Evolutionary conservation across 164 flowering plant genomes (phyloP), one percentile per base, ranked within the genome.

Genomic region (Hamamelis virginiana): DNA sequence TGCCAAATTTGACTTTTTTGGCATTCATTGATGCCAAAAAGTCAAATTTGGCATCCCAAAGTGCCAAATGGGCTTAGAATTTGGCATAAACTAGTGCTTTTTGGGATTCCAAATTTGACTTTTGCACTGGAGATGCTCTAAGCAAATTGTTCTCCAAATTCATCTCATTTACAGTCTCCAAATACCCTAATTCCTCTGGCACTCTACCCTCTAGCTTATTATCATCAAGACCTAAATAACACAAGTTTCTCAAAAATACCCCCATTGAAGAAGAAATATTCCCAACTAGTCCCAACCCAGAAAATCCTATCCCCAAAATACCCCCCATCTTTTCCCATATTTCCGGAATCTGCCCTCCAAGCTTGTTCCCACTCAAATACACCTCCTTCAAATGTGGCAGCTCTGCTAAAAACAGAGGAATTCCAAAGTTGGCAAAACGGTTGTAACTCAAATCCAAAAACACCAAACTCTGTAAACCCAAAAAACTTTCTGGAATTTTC

Each of bases 261-360:
- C 88, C 97, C 91, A 91, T 84, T 15, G 94, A 89, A 62, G 72
- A 63, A 4, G 97, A 94, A 56, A 89, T 87, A 8, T 78, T 74
- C 26, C 97, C 94, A 43, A 79, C 80, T n/a, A 89, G 80, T 15
- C 89, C 89, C 69, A 76, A 14, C 18, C 79, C 65, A 0, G 92
- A 91, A 9, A 91, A 72, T 23, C 92, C 97, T 1, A 91, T 69
- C 52, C 89, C 85, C 68, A 72, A 23, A 65, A 91, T 68, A 33
- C 86, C 85, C 77, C 82, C 82, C 1, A 91, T 78, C 3, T 84
- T 85, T 19, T 80, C 82, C 94, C 94, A 91, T 59, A 85, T 89
- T 69, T 89, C 92, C 25, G 94, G 94, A 23, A 91, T 86, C 43
- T 53, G 63, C 71, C 96, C 96, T 69, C 91, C 92, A 0, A 88